These are phyloP conservation scores for Fusarium siculi DNA, from an alignment of 2,329 filamentous ascomycete species.

Conservation along the genomic window DNA sequence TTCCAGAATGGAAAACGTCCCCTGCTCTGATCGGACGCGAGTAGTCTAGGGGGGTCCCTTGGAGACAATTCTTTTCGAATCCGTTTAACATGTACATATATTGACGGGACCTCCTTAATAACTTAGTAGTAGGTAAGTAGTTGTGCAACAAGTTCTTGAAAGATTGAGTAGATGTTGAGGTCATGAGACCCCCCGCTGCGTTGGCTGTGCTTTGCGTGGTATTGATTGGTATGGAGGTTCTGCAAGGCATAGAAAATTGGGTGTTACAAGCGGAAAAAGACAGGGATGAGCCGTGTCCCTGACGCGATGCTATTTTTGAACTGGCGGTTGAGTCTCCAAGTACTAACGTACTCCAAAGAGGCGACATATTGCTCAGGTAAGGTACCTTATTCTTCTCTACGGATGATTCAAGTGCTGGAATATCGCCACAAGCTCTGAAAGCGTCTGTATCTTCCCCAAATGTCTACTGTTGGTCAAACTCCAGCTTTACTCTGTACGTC, in stretches of 20 bases:
- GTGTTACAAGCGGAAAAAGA: neutral
- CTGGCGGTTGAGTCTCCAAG: neutral
- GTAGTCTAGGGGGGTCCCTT: conserved; percentile 9
- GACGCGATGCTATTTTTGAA: conserved; percentile 33
- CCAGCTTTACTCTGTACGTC: conserved; percentile 5
- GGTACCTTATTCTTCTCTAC: neutral
- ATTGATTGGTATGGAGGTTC: neutral
- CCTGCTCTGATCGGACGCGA: conserved; percentile 27
- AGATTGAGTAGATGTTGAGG: neutral
- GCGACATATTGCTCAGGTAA: neutral
- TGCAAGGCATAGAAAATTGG: conserved; percentile 17
- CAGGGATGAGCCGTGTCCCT: conserved; percentile 22
- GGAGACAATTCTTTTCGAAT: no score
- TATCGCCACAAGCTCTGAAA: no score
- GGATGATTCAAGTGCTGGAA: neutral
- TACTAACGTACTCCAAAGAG: neutral
- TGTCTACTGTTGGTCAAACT: neutral
- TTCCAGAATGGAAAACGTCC: conserved; percentile 1
- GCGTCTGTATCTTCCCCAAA: neutral
- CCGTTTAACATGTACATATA: no score
- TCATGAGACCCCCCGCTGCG: conserved; percentile 9
- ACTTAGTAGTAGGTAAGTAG: no score
- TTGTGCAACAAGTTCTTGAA: neutral
- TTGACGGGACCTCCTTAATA: no score
- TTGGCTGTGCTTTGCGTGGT: conserved; percentile 15